These are phyloP conservation scores for Galeopsis tetrahit DNA, from an alignment of 257 asterid species.

Conservation along the genomic window DNA sequence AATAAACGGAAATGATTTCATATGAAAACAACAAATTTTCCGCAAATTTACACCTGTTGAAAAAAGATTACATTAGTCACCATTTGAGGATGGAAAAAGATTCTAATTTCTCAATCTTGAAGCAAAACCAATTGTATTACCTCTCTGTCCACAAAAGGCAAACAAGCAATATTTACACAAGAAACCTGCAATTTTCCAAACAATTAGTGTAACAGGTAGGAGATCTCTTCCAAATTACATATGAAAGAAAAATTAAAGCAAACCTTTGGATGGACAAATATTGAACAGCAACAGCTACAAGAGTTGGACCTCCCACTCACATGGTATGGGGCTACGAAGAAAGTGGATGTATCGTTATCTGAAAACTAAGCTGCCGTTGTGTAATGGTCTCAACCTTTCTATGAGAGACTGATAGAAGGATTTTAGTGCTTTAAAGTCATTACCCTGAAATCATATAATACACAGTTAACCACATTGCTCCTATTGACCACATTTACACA, in stretches of 20 bases:
- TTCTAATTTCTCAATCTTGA: not conserved
- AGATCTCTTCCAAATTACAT: conserved; percentile 4
- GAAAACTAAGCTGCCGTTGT: conserved; percentile 83
- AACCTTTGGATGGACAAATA: conserved; percentile 42
- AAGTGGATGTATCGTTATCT: conserved; percentile 50
- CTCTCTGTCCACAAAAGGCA: conserved; percentile 48
- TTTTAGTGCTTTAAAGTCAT: conserved; percentile 73
- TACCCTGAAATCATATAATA: conserved; percentile 51
- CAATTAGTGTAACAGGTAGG: conserved; percentile 4
- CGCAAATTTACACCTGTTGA: conserved; percentile 60
- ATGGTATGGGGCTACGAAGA: conserved; percentile 21
- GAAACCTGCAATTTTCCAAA: conserved; percentile 50
- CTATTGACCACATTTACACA: not conserved
- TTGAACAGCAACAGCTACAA: conserved; percentile 39
- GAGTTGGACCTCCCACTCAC: conserved; percentile 35
- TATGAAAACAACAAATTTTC: conserved; percentile 30
- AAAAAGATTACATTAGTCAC: conserved; percentile 28
- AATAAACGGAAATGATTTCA: conserved; percentile 32
- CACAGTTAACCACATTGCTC: not conserved
- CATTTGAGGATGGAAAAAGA: not conserved
- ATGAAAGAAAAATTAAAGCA: conserved; percentile 22
- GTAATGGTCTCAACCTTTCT: conserved; percentile 77
- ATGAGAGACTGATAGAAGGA: conserved; percentile 81
- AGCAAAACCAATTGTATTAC: conserved; percentile 33
- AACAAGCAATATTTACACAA: conserved; percentile 66